These are phyloP conservation scores for Passiflora organensis DNA, from an alignment of 345 rosid species.

Conservation along the genomic window DNA sequence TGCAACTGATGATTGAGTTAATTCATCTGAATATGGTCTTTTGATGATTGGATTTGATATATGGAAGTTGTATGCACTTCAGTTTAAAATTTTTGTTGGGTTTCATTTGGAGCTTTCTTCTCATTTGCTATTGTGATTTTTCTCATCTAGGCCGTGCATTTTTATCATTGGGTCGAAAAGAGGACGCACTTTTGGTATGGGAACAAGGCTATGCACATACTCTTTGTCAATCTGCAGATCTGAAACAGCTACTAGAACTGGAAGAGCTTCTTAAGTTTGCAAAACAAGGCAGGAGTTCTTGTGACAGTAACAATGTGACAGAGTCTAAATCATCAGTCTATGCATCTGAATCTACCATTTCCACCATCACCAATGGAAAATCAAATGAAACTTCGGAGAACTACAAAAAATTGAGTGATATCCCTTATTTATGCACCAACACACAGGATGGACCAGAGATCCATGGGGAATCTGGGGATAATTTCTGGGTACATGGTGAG, in stretches of 20 bases:
- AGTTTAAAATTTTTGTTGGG: not conserved
- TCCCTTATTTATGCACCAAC: constrained; percentile 16
- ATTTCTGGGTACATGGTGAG: constrained; percentile 13
- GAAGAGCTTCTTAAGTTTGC: constrained; percentile 61
- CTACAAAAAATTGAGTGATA: constrained; percentile 20
- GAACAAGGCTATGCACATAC: constrained; percentile 70
- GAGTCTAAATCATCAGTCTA: constrained; percentile 19
- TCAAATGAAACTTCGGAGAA: constrained; percentile 22
- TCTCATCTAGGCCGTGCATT: constrained; percentile 62
- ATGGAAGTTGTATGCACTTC: not conserved
- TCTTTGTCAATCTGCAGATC: constrained; percentile 61
- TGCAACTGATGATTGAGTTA: too few species aligned
- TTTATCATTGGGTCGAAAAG: constrained; percentile 72
- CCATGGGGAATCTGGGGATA: constrained; percentile 11
- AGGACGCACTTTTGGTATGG: constrained; percentile 70
- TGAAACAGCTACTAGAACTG: constrained; percentile 84
- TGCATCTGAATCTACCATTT: constrained; percentile 19
- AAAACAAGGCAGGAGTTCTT: constrained; percentile 40
- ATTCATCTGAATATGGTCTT: not conserved
- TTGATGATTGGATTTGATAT: not conserved
- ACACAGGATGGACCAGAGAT: constrained; percentile 18
- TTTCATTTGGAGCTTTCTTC: constrained; percentile 11
- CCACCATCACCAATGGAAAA: constrained; percentile 22
- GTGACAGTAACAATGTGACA: constrained; percentile 21
- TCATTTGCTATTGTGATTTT: constrained; percentile 16